These are phyloP conservation scores for Adiantum capillusveneris DNA, from an alignment of 75 land plant genomes.

Conservation along the genomic window DNA sequence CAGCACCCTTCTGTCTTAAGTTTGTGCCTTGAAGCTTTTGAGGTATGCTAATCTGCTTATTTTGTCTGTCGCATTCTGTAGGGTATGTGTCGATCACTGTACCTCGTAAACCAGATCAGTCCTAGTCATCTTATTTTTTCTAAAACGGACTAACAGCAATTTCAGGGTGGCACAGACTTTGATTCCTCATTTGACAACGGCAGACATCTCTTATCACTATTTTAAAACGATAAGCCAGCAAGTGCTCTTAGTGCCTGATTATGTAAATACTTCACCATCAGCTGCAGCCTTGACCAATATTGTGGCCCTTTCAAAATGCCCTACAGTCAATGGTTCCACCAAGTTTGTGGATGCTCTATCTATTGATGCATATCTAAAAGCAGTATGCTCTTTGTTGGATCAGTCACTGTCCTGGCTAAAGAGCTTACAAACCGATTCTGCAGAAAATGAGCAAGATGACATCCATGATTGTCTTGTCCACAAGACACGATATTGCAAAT, in stretches of 20 bases:
- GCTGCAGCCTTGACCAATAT: conserved; percentile 72
- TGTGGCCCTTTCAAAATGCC: conserved; percentile 38
- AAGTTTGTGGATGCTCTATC: conserved; percentile 36
- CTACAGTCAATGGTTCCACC: conserved; percentile 20
- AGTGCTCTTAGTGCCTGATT: not conserved
- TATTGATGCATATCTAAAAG: conserved; percentile 44
- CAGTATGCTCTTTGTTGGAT: conserved; percentile 45
- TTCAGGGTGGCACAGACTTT: too few species aligned
- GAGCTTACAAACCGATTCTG: conserved; percentile 10
- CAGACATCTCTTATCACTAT: too few species aligned
- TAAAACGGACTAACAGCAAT: too few species aligned
- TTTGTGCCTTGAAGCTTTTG: conserved; percentile 45
- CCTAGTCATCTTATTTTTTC: too few species aligned
- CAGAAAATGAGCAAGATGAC: conserved; percentile 5
- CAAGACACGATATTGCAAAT: conserved; percentile 11
- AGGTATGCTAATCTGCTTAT: conserved; percentile 38
- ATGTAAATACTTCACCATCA: conserved; percentile 34
- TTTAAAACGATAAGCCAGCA: conserved; percentile 1
- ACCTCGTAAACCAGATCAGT: too few species aligned
- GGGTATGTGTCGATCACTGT: not conserved
- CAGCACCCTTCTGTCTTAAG: conserved; percentile 45
- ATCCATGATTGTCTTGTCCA: conserved; percentile 13
- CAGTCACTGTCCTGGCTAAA: conserved; percentile 42
- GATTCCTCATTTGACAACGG: too few species aligned
- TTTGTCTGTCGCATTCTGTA: not conserved